Percentiles rank a stretch among this genome's conserved stretches.
phyloP scores from a whole-genome alignment of 1,139 yeast genomes.

The Nakaseomyces delphensis region DNA sequence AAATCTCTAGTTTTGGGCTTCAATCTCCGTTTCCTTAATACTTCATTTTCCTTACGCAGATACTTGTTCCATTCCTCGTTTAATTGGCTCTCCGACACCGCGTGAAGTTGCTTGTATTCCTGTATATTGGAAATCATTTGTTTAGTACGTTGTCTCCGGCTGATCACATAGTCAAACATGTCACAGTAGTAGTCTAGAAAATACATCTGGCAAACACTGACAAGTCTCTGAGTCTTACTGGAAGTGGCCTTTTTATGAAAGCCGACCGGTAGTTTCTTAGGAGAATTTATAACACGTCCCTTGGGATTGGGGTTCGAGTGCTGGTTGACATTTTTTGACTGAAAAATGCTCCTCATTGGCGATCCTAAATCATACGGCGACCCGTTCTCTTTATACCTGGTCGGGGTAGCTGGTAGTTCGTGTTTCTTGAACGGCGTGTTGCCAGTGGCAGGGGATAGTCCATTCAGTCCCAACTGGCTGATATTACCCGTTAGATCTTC shows the following conservation, averaged over 20 bases:
- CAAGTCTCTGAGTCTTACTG: constrained; percentile 75
- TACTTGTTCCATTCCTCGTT: constrained; percentile 66
- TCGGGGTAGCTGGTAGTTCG: constrained; percentile 4
- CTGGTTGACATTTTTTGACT: too few species aligned
- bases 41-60: constrained; percentile 74
- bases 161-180: constrained; percentile 84
- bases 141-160: constrained; percentile 68
- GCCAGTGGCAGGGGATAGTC: background rate
- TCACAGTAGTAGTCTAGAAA: constrained; percentile 95
- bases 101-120: constrained; percentile 38
- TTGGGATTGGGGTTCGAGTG: constrained; percentile 10
- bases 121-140: constrained; percentile 50
- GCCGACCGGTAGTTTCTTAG: constrained; percentile 40
- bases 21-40: constrained; percentile 76
- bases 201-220: constrained; percentile 70
- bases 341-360: constrained; percentile 24
- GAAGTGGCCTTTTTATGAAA: constrained; percentile 54
- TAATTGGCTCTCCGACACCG: constrained; percentile 36
- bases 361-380: background rate
- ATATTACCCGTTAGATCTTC: constrained; percentile 31
- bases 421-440: constrained; percentile 2
- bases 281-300: constrained; percentile 28
- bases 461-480: constrained; percentile 27
- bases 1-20: constrained; percentile 94
- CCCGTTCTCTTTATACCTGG: background rate